Conservation (phyloP, 2,329 filamentous ascomycete species). For the Akanthomyces uredinophilus region DNA sequence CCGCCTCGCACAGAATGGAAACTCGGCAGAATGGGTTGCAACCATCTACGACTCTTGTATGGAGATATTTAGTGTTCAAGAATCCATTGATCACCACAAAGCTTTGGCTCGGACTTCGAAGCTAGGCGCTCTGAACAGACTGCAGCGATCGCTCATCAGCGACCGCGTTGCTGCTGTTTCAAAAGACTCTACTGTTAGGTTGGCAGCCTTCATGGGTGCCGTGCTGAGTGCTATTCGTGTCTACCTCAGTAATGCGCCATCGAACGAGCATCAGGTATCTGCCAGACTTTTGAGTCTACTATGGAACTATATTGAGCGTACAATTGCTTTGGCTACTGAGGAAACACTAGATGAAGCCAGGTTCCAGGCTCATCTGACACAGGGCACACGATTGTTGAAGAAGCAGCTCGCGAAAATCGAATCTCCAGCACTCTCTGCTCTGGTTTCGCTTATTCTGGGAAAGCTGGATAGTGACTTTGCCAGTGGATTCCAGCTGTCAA, state of each 20-base stretch:
- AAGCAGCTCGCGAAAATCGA: constrained; percentile 24
- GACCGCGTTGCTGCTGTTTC: constrained; percentile 50
- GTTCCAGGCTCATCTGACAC: constrained; percentile 58
- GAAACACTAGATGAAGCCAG: constrained; percentile 54
- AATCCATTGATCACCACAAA: constrained; percentile 37
- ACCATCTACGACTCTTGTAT: constrained; percentile 47
- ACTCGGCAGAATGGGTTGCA: constrained; percentile 44
- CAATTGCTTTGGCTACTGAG: constrained; percentile 41
- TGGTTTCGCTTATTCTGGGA: constrained; percentile 36
- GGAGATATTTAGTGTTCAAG: constrained; percentile 38
- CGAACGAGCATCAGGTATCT: constrained; percentile 23
- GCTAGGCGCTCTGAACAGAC: constrained; percentile 50
- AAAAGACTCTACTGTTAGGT: constrained; percentile 55
- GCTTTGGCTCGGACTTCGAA: constrained; percentile 40
- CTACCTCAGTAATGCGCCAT: constrained; percentile 34
- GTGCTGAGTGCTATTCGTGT: constrained; percentile 37
- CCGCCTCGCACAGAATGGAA: constrained; percentile 35
- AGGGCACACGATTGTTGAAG: constrained; percentile 42
- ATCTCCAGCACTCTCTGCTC: constrained; percentile 25
- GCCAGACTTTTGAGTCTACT: constrained; percentile 32
- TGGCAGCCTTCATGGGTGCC: constrained; percentile 46
- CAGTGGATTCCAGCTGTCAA: constrained; percentile 65
- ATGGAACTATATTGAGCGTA: constrained; percentile 51
- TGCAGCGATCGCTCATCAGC: constrained; percentile 55
- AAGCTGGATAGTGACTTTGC: constrained; percentile 55